A percentile compares a stretch with the other conserved stretches of the same genome.
These are phyloP conservation scores for Pythium myriotylum DNA, from an alignment of 352 stramenopile species.

Conservation along the genomic window DNA sequence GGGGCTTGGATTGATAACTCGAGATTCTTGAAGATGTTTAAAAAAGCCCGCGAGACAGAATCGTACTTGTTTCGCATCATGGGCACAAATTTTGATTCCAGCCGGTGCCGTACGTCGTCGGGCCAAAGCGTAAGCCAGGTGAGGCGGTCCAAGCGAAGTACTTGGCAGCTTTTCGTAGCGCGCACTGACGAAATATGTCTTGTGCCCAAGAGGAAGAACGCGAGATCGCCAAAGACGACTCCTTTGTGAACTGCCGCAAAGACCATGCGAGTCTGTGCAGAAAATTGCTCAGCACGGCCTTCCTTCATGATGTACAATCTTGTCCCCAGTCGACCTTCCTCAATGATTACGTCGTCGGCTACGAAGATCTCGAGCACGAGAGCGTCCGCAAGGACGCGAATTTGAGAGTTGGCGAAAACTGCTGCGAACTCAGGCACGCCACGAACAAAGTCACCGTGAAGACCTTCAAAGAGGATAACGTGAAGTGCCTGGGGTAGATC, in stretches of 20 bases:
- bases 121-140: conserved; percentile 60
- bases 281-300: conserved; percentile 49
- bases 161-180: conserved; percentile 53
- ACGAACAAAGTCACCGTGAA: conserved; percentile 45
- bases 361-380: conserved; percentile 59
- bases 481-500: conserved; percentile 45
- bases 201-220: conserved; percentile 53
- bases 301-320: conserved; percentile 57
- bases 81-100: conserved; percentile 41
- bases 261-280: conserved; percentile 35
- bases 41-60: not conserved
- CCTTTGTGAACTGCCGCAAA: conserved; percentile 37
- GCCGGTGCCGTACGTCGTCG: conserved; percentile 26
- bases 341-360: conserved; percentile 55
- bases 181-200: conserved; percentile 45
- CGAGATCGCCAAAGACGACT: conserved; percentile 55
- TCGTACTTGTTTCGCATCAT: conserved; percentile 2
- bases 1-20: not conserved
- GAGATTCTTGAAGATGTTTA: conserved; percentile 15
- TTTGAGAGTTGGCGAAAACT: conserved; percentile 23
- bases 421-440: conserved; percentile 38
- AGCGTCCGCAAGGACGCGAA: conserved; percentile 52
- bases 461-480: conserved; percentile 49
- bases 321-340: conserved; percentile 42
- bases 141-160: conserved; percentile 49